A percentile compares a stretch with the other conserved stretches of the same genome.
phyloP scores from a whole-genome alignment of 2,329 filamentous ascomycete species.

The Bisporella sp. region DNA sequence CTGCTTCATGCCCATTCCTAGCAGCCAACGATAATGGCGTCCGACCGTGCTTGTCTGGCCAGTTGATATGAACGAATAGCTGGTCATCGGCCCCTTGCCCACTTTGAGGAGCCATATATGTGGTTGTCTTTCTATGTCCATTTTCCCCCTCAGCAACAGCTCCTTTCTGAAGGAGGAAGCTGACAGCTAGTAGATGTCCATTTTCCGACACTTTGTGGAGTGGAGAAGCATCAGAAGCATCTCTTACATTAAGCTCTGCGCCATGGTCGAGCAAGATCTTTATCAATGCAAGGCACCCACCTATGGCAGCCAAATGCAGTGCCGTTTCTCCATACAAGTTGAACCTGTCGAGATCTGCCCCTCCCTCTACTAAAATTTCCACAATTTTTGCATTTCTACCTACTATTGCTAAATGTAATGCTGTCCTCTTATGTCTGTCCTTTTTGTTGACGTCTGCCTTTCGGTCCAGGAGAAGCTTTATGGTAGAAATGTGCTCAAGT shows the following conservation, averaged over 20 bases:
- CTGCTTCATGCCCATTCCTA: too few relatives aligned
- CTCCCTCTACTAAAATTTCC: slow-evolving; percentile 1
- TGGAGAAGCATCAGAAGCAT: slow-evolving; percentile 3
- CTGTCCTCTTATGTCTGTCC: slow-evolving; percentile 1
- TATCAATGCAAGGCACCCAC: slow-evolving; percentile 2
- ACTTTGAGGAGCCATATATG: slow-evolving; percentile 1
- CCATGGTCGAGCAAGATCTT: slow-evolving; percentile 4
- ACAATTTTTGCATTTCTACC: not conserved
- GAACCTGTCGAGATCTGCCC: slow-evolving; percentile 1
- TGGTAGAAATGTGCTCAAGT: slow-evolving; percentile 3
- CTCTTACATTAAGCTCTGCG: slow-evolving; percentile 4
- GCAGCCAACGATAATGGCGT: too few relatives aligned
- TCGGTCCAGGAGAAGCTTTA: slow-evolving; percentile 3
- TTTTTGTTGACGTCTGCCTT: slow-evolving; percentile 4
- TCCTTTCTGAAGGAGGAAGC: slow-evolving; percentile 1
- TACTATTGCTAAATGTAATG: slow-evolving; percentile 2
- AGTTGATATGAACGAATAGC: too few relatives aligned
- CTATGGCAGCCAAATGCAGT: slow-evolving; percentile 5
- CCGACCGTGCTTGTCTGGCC: too few relatives aligned
- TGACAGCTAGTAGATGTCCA: slow-evolving; percentile 1
- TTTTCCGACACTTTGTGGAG: slow-evolving; percentile 1
- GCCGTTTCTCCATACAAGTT: slow-evolving; percentile 6
- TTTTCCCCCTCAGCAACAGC: slow-evolving; percentile 1
- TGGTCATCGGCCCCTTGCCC: too few relatives aligned
- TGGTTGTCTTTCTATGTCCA: slow-evolving; percentile 1